phyloP scores from a whole-genome alignment of 352 stramenopile species.

The Globisporangium paroecandrum region DNA sequence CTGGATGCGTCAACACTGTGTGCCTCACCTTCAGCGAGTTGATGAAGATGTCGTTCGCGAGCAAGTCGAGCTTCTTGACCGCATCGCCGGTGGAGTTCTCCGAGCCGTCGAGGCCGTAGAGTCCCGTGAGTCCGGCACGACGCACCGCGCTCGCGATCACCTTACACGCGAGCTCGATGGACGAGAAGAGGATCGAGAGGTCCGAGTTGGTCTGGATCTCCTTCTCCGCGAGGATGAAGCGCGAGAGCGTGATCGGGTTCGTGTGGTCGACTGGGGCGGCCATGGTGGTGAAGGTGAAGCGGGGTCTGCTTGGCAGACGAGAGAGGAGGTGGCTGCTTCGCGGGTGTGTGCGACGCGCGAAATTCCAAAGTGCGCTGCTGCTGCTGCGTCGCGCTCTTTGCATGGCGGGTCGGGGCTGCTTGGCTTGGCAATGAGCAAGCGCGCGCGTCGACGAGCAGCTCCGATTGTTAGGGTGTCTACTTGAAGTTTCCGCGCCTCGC shows the following conservation, averaged over 20 bases:
- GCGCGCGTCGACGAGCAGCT: slow-evolving; percentile 1
- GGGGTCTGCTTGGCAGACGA: slow-evolving; percentile 9
- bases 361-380: slow-evolving; percentile 21
- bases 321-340: slow-evolving; percentile 3
- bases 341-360: slow-evolving; percentile 20
- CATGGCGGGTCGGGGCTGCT: background rate
- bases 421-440: background rate
- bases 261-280: slow-evolving; percentile 60
- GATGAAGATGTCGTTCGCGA: slow-evolving; percentile 98
- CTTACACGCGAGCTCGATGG: slow-evolving; percentile 96
- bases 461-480: slow-evolving; percentile 2
- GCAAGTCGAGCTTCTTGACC: slow-evolving; percentile 98
- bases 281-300: slow-evolving; percentile 24
- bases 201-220: slow-evolving; percentile 91
- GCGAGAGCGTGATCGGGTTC: slow-evolving; percentile 91
- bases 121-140: slow-evolving; percentile 88
- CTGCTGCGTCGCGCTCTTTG: background rate
- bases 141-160: slow-evolving; percentile 96
- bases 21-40: slow-evolving; percentile 87
- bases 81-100: slow-evolving; percentile 97
- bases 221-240: slow-evolving; percentile 93
- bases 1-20: background rate
- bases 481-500: slow-evolving; percentile 12
- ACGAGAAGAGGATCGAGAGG: slow-evolving; percentile 94
- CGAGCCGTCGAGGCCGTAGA: slow-evolving; percentile 96